A percentile compares a stretch with the other conserved stretches of the same genome.
Conservation (phyloP, 805 yeast genomes). For the Alloascoidea hylecoeti region DNA sequence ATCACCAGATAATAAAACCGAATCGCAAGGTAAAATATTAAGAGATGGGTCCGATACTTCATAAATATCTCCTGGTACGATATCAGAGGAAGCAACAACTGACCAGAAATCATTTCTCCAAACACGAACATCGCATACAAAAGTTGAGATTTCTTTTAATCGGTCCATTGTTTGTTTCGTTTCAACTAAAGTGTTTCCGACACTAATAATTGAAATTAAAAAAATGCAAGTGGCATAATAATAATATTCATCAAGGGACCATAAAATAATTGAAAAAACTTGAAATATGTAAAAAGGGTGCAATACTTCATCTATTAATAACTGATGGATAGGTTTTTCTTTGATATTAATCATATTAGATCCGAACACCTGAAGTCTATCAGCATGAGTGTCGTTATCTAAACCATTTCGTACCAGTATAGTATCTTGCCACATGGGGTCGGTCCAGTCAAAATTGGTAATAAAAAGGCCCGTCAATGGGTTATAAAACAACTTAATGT, state of each 20-base stretch:
- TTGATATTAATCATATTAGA: slow-evolving; percentile 60
- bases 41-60: slow-evolving; percentile 84
- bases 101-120: slow-evolving; percentile 92
- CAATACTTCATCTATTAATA: slow-evolving; percentile 73
- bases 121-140: slow-evolving; percentile 74
- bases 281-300: slow-evolving; percentile 96
- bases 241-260: slow-evolving; percentile 88
- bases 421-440: slow-evolving; percentile 50
- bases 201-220: slow-evolving; percentile 69
- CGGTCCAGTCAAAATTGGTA: slow-evolving; percentile 81
- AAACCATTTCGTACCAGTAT: slow-evolving; percentile 39
- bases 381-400: slow-evolving; percentile 51
- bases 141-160: slow-evolving; percentile 57
- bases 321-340: slow-evolving; percentile 49
- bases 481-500: slow-evolving; percentile 67
- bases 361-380: slow-evolving; percentile 65
- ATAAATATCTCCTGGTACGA: slow-evolving; percentile 93
- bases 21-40: slow-evolving; percentile 72
- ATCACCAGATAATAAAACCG: slow-evolving; percentile 77
- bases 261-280: slow-evolving; percentile 76
- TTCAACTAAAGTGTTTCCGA: slow-evolving; percentile 71
- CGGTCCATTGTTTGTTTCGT: slow-evolving; percentile 65
- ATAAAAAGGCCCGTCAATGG: slow-evolving; percentile 81
- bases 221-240: slow-evolving; percentile 92
- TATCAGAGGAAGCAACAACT: slow-evolving; percentile 55